Conservation (phyloP, 208 protist genomes). For the Herpetomonas samuelpessoai region DNA sequence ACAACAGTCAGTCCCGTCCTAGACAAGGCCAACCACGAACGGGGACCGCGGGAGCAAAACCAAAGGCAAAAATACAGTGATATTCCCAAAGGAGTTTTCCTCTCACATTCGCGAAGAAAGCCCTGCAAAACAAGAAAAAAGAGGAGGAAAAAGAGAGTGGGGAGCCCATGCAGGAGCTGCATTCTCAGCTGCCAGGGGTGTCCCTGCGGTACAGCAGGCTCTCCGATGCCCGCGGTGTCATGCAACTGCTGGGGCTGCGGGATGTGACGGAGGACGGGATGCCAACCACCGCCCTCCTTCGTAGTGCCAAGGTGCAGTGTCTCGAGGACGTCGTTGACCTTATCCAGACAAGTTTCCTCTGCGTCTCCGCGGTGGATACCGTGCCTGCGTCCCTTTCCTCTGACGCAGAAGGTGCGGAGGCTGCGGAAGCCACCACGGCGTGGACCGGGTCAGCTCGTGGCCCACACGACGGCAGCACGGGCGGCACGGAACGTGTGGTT, state of each 20-base stretch:
- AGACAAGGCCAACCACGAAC: too few relatives aligned
- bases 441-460: too few relatives aligned
- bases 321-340: conserved; percentile 37
- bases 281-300: conserved; percentile 31
- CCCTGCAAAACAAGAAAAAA: conserved; percentile 3
- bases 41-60: too few relatives aligned
- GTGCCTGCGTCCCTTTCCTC: not conserved
- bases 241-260: conserved; percentile 31
- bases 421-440: not conserved
- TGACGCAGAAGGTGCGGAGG: not conserved
- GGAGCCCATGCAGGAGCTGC: too few relatives aligned
- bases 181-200: conserved; percentile 25
- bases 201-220: conserved; percentile 41
- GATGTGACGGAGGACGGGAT: conserved; percentile 33
- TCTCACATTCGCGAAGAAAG: too few relatives aligned
- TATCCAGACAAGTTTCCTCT: conserved; percentile 68
- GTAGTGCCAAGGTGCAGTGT: conserved; percentile 14
- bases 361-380: conserved; percentile 44
- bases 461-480: not conserved
- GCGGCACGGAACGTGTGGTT: conserved; percentile 20
- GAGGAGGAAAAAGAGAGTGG: conserved; percentile 9
- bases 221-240: conserved; percentile 36
- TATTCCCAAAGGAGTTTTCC: too few relatives aligned
- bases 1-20: too few relatives aligned
- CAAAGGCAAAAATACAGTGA: too few relatives aligned